Evolutionary conservation across 2,329 filamentous ascomycete species (phyloP).

Genomic region (Trichoderma atroviride): DNA sequence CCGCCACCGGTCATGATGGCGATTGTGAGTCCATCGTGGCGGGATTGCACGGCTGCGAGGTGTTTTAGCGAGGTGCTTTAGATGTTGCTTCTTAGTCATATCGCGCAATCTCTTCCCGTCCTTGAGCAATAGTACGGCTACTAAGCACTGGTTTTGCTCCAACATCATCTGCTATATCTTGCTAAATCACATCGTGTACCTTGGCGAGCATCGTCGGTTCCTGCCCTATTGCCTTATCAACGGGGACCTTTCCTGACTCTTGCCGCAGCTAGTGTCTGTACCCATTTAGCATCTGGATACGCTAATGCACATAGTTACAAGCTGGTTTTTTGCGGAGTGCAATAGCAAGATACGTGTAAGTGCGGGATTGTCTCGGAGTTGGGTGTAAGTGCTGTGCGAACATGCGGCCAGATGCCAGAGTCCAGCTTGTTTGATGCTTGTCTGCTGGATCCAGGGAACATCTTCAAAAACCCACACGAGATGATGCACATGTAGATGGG

Average conservation of each 20-base stretch:
- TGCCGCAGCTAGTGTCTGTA: neutral
- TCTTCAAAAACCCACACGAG: neutral
- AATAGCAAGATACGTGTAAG: slow-evolving; percentile 1
- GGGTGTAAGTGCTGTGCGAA: neutral
- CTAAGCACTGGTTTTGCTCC: neutral
- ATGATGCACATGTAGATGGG: neutral
- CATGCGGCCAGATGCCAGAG: neutral
- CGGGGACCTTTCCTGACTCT: neutral
- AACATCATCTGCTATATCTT: neutral
- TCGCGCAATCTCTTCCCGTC: neutral
- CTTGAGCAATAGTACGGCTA: neutral
- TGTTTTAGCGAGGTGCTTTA: neutral
- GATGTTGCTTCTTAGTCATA: neutral
- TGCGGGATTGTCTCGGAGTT: neutral
- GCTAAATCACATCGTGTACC: neutral
- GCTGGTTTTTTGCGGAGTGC: neutral
- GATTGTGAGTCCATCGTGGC: slow-evolving; percentile 17
- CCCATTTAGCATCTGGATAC: slow-evolving; percentile 8
- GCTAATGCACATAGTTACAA: neutral
- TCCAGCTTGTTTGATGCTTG: neutral
- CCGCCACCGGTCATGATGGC: neutral
- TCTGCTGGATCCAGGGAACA: neutral
- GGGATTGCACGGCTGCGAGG: neutral
- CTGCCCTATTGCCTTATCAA: neutral
- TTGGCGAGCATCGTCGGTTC: neutral